Evolutionary conservation across 139 green algal genomes (phyloP).

Genomic region (Pleodorina starrii): DNA sequence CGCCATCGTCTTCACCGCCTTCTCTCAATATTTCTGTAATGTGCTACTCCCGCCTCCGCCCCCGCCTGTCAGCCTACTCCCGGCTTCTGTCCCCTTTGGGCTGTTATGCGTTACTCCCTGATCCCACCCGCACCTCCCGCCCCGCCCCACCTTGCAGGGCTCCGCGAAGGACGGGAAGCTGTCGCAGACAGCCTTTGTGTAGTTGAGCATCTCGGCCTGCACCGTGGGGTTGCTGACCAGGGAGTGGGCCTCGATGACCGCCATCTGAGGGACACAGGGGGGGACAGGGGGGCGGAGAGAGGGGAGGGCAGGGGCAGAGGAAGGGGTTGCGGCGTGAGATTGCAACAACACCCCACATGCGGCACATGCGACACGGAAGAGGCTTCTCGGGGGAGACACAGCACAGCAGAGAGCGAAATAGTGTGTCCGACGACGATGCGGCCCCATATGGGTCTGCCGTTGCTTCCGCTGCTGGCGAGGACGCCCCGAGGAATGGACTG

Average conservation of each 20-base stretch:
- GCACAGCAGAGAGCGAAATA: neutral
- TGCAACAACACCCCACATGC: neutral
- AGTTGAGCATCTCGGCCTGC: slow-evolving; percentile 55
- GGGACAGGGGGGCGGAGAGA: neutral
- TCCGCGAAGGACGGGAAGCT: slow-evolving; percentile 24
- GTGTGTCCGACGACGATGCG: neutral
- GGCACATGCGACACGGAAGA: too few relatives aligned
- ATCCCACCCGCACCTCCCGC: neutral
- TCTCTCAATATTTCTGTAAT: neutral
- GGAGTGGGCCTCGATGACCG: slow-evolving; percentile 59
- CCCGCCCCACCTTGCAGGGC: slow-evolving; percentile 41
- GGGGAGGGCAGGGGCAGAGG: neutral
- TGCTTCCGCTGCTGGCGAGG: too few relatives aligned
- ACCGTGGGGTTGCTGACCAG: slow-evolving; percentile 58
- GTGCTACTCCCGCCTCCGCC: neutral
- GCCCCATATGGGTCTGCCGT: neutral
- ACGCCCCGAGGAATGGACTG: too few relatives aligned
- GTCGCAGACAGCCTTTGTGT: slow-evolving; percentile 54
- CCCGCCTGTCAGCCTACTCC: neutral
- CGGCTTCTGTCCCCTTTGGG: neutral
- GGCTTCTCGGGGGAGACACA: too few relatives aligned
- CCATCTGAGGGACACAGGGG: slow-evolving; percentile 50
- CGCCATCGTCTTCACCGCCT: neutral
- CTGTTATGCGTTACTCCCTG: neutral
- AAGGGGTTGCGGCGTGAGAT: neutral